Evolutionary conservation across 2,329 filamentous ascomycete genomes (phyloP).

Genomic region (Fusarium falciforme): DNA sequence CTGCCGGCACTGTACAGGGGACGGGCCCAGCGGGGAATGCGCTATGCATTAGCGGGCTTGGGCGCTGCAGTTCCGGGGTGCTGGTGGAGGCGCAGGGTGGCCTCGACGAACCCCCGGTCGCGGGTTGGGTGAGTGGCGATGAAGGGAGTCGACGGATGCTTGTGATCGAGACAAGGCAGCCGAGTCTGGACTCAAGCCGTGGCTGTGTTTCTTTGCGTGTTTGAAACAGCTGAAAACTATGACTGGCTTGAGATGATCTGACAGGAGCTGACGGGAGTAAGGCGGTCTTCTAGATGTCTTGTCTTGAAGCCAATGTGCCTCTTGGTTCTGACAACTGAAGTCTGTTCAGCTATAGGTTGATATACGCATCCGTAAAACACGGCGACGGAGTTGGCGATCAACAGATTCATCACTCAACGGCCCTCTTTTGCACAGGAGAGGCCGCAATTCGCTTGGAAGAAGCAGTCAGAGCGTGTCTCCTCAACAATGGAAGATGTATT

Average conservation of each 20-base stretch:
- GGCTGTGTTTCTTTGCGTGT: conserved; percentile 12
- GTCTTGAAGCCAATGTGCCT: conserved; percentile 8
- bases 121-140: conserved; percentile 6
- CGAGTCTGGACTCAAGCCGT: conserved; percentile 34
- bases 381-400: conserved; percentile 23
- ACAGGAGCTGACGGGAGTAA: neutral
- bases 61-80: conserved; percentile 8
- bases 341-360: conserved; percentile 19
- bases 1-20: conserved; percentile 37
- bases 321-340: conserved; percentile 10
- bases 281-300: neutral
- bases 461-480: conserved; percentile 2
- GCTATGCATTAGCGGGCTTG: conserved; percentile 40
- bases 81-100: conserved; percentile 30
- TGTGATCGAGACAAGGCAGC: conserved; percentile 12
- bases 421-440: conserved; percentile 8
- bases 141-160: conserved; percentile 8
- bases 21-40: conserved; percentile 29
- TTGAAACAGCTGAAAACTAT: neutral
- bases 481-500: conserved; percentile 20
- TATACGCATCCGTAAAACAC: conserved; percentile 14
- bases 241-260: neutral
- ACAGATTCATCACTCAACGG: conserved; percentile 10
- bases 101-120: conserved; percentile 13
- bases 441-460: conserved; percentile 13